A percentile compares a stretch with the other conserved stretches of the same genome.
Conservation (phyloP, 352 stramenopile genomes). For the Phytophthora cactorum region DNA sequence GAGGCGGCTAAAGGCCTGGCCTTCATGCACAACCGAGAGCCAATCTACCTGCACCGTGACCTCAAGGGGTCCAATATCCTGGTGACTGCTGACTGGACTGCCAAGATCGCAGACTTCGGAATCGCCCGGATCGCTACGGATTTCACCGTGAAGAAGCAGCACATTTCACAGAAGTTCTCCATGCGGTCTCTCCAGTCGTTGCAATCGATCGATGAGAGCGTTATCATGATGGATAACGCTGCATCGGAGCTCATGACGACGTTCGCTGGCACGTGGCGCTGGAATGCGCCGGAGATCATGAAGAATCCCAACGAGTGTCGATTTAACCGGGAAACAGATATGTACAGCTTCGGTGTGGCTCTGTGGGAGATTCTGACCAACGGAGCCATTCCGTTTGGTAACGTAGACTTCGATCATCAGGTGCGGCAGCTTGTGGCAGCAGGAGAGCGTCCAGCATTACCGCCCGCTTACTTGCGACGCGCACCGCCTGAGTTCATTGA, state of each 20-base stretch:
- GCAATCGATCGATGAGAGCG: conserved; percentile 34
- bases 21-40: conserved; percentile 81
- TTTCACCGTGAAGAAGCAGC: conserved; percentile 56
- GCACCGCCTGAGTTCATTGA: conserved; percentile 69
- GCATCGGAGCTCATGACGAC: conserved; percentile 60
- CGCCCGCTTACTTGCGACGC: conserved; percentile 49
- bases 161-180: conserved; percentile 28
- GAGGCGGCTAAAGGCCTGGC: conserved; percentile 74
- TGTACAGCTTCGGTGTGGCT: conserved; percentile 79
- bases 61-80: conserved; percentile 81
- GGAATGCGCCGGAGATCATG: conserved; percentile 80
- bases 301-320: conserved; percentile 66
- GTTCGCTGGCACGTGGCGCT: conserved; percentile 78
- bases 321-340: conserved; percentile 77
- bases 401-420: conserved; percentile 74
- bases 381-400: conserved; percentile 64
- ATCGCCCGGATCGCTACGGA: conserved; percentile 79
- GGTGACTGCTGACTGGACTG: conserved; percentile 75
- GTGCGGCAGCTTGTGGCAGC: conserved; percentile 62
- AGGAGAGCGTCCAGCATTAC: conserved; percentile 61
- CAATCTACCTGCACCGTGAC: conserved; percentile 78
- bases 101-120: conserved; percentile 79
- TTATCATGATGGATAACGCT: conserved; percentile 31
- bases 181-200: conserved; percentile 30
- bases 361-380: conserved; percentile 80